Evolutionary conservation across 176 grass and related monocot genomes (phyloP), one percentile per base, ranked within the genome.

Genomic region (Eragrostis curvula): DNA sequence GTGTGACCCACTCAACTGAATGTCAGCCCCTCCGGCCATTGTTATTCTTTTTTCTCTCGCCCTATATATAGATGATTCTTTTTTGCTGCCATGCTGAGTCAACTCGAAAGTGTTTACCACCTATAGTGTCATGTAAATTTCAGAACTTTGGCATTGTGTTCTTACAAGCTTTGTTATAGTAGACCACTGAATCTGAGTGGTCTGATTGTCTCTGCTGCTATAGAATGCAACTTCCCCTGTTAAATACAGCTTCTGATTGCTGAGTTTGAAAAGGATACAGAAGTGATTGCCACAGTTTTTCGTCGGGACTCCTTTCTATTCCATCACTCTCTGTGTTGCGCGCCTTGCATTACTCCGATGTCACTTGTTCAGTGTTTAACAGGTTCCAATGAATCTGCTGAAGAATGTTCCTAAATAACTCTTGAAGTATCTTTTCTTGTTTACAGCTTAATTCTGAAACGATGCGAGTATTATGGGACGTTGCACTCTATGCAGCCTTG

Each of bases 41-140:
- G 48, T 23, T 23, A 79, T 94, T 91, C 24, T 43, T 84, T 91
- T 81, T 30, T 80, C 52, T 64, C 28, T 79, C 81, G 51, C 67
- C 29, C 36, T 27, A 88, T 84, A 82, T 61, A 80, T 86, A 84
- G 61, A 74, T 68, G 18, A 83, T 86, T 72, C 59, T 83, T 86
- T 86, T 83, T 28, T 5, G 8, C 18, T 0, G 20, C 40, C 73
- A 59, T 43, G 21, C 66, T 52, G 66, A 49, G 45, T 75, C 73
- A 65, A 57, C 70, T 32, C 18, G 30, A 24, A 29, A 29, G 66
- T 3, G 27, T 27, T 56, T 71, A 14, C 65, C 41, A 40, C 60
- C 47, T 66, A 40, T 39, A 78, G 58, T 67, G 43, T 67, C 42
- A 51, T 86, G 88, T 90, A 86, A 90, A 86, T 90, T 68, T 83